Percentiles rank a stretch among this genome's conserved stretches.
These are phyloP conservation scores for Macrophomina tecta DNA, from an alignment of 2,329 filamentous ascomycete genomes.

Conservation along the genomic window DNA sequence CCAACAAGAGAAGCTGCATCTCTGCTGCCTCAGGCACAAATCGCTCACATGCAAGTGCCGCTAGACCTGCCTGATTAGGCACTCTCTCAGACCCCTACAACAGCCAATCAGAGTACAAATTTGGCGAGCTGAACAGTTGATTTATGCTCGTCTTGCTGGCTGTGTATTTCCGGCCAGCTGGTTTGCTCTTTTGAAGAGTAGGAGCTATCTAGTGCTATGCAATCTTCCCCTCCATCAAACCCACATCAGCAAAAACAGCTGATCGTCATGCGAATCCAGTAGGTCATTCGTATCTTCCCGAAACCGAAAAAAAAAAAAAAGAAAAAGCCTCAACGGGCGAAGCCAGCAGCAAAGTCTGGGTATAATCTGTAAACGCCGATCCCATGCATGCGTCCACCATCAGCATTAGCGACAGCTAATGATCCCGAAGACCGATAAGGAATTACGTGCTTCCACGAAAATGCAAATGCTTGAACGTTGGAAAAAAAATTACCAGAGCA, in stretches of 20 bases:
- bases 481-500: not conserved
- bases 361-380: constrained; percentile 23
- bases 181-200: not conserved
- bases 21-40: not conserved
- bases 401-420: constrained; percentile 15
- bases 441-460: not conserved
- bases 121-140: constrained; percentile 5
- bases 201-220: constrained; percentile 9
- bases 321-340: constrained; percentile 20
- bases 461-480: constrained; percentile 25
- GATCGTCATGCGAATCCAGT: not conserved
- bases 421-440: not conserved
- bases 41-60: not conserved
- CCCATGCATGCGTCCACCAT: constrained; percentile 22
- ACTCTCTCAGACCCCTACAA: not conserved
- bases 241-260: not conserved
- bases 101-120: not conserved
- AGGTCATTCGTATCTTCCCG: not conserved
- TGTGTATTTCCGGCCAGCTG: not conserved
- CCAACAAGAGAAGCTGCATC: not conserved
- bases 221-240: not conserved
- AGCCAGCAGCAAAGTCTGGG: constrained; percentile 25
- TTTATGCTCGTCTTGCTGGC: constrained; percentile 1
- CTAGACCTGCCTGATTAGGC: not conserved
- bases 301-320: constrained; percentile 9